Conservation (phyloP, 2,329 filamentous ascomycete genomes). For the Grosmannia serpens region DNA sequence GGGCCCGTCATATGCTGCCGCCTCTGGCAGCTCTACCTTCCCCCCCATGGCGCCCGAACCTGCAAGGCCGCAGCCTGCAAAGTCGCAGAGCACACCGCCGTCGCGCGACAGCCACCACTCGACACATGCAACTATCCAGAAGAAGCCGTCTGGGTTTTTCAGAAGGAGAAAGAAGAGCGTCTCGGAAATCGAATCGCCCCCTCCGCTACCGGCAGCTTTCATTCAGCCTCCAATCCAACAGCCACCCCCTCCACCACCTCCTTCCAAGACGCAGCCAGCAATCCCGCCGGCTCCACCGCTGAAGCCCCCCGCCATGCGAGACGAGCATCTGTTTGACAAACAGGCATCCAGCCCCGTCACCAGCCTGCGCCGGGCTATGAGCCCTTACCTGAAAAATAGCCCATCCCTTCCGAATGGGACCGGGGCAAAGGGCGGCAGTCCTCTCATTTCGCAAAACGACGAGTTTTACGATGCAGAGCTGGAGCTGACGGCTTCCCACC, state of each 20-base stretch:
- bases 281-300: slow-evolving; percentile 25
- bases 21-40: slow-evolving; percentile 15
- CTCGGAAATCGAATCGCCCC: slow-evolving; percentile 47
- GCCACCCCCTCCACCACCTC: slow-evolving; percentile 18
- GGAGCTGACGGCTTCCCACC: slow-evolving; percentile 1
- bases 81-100: slow-evolving; percentile 34
- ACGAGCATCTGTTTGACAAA: slow-evolving; percentile 18
- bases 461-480: neutral
- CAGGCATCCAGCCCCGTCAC: slow-evolving; percentile 54
- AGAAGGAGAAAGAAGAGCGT: slow-evolving; percentile 84
- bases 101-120: slow-evolving; percentile 39
- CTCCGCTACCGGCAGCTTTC: slow-evolving; percentile 41
- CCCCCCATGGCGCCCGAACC: slow-evolving; percentile 22
- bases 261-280: slow-evolving; percentile 20
- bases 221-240: slow-evolving; percentile 3
- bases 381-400: slow-evolving; percentile 54
- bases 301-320: slow-evolving; percentile 20
- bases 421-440: neutral
- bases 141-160: slow-evolving; percentile 93
- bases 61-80: slow-evolving; percentile 28
- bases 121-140: slow-evolving; percentile 50
- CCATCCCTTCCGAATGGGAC: slow-evolving; percentile 8
- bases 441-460: neutral
- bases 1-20: slow-evolving; percentile 11
- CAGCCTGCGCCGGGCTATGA: slow-evolving; percentile 78